Percentiles rank a stretch among this genome's conserved stretches.
phyloP scores from a whole-genome alignment of 2,329 filamentous ascomycete species.

The Penicillium italicum region DNA sequence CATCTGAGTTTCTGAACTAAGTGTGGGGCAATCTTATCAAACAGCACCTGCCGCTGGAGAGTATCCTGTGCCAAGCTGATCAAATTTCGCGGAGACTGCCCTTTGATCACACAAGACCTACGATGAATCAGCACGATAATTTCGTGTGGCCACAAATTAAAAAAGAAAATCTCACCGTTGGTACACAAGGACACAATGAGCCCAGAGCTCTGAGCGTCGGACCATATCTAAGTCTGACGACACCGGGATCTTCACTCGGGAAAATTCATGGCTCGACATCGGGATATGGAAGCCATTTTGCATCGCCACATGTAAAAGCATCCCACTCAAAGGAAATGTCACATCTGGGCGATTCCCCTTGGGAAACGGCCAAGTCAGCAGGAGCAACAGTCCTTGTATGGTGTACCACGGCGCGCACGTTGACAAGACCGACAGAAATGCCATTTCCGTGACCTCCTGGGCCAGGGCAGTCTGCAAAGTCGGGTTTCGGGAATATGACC shows the following conservation, averaged over 20 bases:
- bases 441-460: constrained; percentile 36
- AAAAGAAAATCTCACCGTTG: constrained; percentile 30
- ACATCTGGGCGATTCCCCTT: constrained; percentile 35
- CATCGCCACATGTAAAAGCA: constrained; percentile 43
- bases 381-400: constrained; percentile 38
- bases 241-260: constrained; percentile 30
- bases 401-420: constrained; percentile 31
- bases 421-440: constrained; percentile 33
- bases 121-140: background rate
- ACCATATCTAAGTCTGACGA: constrained; percentile 36
- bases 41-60: constrained; percentile 32
- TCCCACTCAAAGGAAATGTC: constrained; percentile 36
- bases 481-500: constrained; percentile 39
- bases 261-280: constrained; percentile 43
- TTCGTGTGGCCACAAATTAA: background rate
- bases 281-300: constrained; percentile 44
- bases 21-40: constrained; percentile 33
- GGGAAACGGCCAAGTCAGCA: constrained; percentile 43
- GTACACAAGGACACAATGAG: constrained; percentile 40
- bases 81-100: constrained; percentile 35
- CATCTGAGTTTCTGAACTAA: constrained; percentile 39
- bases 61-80: constrained; percentile 37
- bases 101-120: constrained; percentile 40
- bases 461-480: constrained; percentile 37
- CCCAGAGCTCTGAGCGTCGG: constrained; percentile 41